These are phyloP conservation scores for Sequoia sempervirens DNA, from an alignment of 75 land plant genomes.

Conservation along the genomic window DNA sequence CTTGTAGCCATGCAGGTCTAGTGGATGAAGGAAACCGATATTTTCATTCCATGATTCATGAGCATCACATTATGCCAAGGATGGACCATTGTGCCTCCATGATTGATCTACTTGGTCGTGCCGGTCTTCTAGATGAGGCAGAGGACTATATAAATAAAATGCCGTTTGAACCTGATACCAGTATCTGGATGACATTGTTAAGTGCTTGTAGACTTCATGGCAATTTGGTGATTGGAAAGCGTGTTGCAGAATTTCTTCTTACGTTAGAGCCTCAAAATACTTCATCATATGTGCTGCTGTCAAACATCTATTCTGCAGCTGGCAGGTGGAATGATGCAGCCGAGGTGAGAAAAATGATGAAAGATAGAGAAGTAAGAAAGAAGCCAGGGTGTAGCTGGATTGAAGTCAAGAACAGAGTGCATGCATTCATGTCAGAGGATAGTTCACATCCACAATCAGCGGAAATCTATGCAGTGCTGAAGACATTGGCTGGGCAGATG, in stretches of 20 bases:
- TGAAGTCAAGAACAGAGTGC: conserved; percentile 45
- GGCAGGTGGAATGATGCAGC: conserved; percentile 61
- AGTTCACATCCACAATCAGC: conserved; percentile 44
- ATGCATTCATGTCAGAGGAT: conserved; percentile 48
- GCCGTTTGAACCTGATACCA: conserved; percentile 61
- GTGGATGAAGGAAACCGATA: no score
- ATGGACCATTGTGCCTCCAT: conserved; percentile 69
- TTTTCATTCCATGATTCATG: conserved; percentile 12
- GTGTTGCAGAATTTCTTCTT: conserved; percentile 38
- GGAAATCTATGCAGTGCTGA: conserved; percentile 44
- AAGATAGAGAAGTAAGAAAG: conserved; percentile 42
- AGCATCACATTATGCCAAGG: conserved; percentile 40
- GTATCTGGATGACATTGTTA: conserved; percentile 66
- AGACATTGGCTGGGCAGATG: conserved; percentile 44
- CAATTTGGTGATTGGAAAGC: conserved; percentile 58
- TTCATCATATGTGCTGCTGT: conserved; percentile 44
- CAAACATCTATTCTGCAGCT: conserved; percentile 59
- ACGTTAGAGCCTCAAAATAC: conserved; percentile 52
- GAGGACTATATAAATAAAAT: conserved; percentile 42
- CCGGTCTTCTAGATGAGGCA: conserved; percentile 41
- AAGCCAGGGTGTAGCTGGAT: conserved; percentile 81
- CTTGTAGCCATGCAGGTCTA: conserved; percentile 2
- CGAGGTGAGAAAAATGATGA: conserved; percentile 47
- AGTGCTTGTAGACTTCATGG: conserved; percentile 55
- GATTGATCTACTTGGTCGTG: conserved; percentile 66